Evolutionary conservation across 2,329 filamentous ascomycete species (phyloP), one percentile per base, ranked within the genome.

Genomic region (Hymenoscyphus occultus): DNA sequence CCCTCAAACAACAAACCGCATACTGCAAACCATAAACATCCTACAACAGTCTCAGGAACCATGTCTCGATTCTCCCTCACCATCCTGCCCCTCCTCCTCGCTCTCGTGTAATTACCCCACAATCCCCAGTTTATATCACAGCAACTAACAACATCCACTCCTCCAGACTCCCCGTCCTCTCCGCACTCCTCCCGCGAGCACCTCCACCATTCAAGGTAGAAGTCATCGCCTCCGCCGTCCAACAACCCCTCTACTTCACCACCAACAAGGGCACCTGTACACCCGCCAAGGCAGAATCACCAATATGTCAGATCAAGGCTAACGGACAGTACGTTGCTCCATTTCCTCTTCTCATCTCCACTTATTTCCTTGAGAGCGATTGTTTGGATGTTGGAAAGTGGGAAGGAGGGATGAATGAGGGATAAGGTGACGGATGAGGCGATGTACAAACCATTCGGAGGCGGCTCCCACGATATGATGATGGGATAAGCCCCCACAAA

Each of bases 181-280:
- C 48, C 19, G 22, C 48, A n/a, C 19, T 54, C 48, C 22, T 54
- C 19, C 48, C 48, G 9, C 7, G 48, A 54, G 54, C 56, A 28
- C 22, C 61, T 39, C 54, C 56, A 6, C 56, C 54, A 19, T 63
- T 63, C 54, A 31, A 54, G 2, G 13, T 59, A 35, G 22, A 22
- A 14, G 54, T 63, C 39, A 28, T 48, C 16, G 39, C 39, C 28
- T 32, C 54, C 9, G 10, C 13, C 14, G 39, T 7, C 39, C 19
- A 13, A 5, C 3, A 28, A 4, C 5, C 61, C 56, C 14, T 63
- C 40, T 63, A 63, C 40, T 56, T 63, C 28, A 58, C 56, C 35
- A 4, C 35, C 35, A 35, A 35, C 35, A 6, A 35, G 35, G 35
- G 35, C 5, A 35, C 35, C 35, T 35, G 35, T 35, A 35, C 35